These are phyloP conservation scores for Fusarium sp. DNA, from an alignment of 2,329 filamentous ascomycete species.

Conservation along the genomic window DNA sequence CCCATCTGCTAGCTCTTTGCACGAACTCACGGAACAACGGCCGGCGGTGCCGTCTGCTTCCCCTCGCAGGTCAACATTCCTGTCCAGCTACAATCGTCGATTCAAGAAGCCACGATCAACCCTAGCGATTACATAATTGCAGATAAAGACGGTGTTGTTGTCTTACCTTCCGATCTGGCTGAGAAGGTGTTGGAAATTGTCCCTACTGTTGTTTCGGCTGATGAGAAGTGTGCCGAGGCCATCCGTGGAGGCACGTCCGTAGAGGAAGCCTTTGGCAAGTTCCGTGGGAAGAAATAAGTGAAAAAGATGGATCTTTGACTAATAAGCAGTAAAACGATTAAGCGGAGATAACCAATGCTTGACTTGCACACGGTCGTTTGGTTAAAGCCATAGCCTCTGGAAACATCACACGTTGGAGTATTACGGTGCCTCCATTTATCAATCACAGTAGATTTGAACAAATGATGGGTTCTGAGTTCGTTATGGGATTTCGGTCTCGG, in stretches of 20 bases:
- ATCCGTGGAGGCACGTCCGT: conserved; percentile 29
- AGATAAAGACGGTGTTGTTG: conserved; percentile 19
- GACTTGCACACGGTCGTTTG: too few species aligned
- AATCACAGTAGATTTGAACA: too few species aligned
- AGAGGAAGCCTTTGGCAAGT: conserved; percentile 25
- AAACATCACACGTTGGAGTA: too few species aligned
- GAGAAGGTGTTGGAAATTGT: conserved; percentile 15
- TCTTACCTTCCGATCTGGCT: conserved; percentile 7
- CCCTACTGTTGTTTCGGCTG: conserved; percentile 8
- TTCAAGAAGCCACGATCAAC: not conserved
- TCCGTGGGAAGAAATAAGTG: conserved; percentile 18
- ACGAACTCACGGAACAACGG: conserved; percentile 16
- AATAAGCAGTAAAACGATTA: not conserved
- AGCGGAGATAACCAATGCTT: not conserved
- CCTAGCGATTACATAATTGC: conserved; percentile 16
- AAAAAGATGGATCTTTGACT: not conserved
- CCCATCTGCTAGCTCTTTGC: conserved; percentile 5
- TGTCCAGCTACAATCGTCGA: conserved; percentile 17
- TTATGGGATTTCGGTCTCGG: too few species aligned
- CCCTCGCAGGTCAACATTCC: conserved; percentile 11
- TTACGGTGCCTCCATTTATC: too few species aligned
- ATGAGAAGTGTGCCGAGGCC: conserved; percentile 33
- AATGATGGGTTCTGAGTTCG: too few species aligned
- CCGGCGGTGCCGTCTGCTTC: conserved; percentile 14
- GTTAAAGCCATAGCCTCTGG: too few species aligned